Base-by-base conservation (phyloP, 331 rosid genomes). In the Quercus phellos region DNA sequence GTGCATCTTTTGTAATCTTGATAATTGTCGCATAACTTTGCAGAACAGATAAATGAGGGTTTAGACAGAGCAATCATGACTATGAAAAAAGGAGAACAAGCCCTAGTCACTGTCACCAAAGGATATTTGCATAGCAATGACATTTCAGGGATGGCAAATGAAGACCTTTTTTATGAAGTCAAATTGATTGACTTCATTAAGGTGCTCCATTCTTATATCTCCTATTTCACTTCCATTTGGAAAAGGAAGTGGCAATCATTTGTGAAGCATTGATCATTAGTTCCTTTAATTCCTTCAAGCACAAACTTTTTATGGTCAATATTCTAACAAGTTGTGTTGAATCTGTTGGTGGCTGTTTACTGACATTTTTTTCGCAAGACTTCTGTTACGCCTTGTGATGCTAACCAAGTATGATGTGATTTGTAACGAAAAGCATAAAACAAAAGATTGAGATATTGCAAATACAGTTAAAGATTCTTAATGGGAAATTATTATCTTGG, bases 51-150 rank as follows among this genome's bases (percentile, higher is more conserved):
- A 51, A 80, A 74, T 27, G 93, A 85, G 78, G 90, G 87, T 61
- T 76, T 91, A 58, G 96, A 89, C 46, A 86, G 78, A 81, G 92
- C 93, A 77, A 87, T 91, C 73, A 77, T 84, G 88, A 87, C 93
- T 7, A 91, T 91, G 96, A 89, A 73, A 63, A 89, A 83, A 72
- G 83, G 83, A 78, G 96, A 91, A 77, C 77, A 79, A 76, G 92
- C 96, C 67, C 2, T 80, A 4, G 88, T 89, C 61, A 86, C 80
- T 10, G 32, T 91, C 35, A 56, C 60, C 68, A 85, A 78, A 26
- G 93, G 84, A 73, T 82, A 79, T 82, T 77, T 83, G n/a, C 26
- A 70, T 76, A 73, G 72, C 68, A 59, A 24, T 12, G 80, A 71
- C 53, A 68, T 43, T 68, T 79, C 74, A 35, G 71, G 72, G 59